Evolutionary conservation across 352 stramenopile genomes (phyloP), one percentile per base, ranked within the genome.

Genomic region (Pythium volutum): DNA sequence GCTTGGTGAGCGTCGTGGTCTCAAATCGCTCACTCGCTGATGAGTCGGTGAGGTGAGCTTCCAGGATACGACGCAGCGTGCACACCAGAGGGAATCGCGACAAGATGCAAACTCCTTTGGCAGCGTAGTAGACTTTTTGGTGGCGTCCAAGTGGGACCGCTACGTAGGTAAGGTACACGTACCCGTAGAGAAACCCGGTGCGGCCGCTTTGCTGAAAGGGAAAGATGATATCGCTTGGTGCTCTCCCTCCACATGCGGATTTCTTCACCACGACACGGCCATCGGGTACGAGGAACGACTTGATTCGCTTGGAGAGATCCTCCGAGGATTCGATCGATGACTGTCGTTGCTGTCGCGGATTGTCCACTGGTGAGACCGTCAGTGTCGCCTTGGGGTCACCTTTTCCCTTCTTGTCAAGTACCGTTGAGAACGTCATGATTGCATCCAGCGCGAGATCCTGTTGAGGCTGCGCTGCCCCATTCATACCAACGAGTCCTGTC

Each of bases 121-220:
- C 78, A 15, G 79, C 75, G 49, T 76, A 88, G 50, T 55, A 61
- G 14, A 74, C 67, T 31, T 86, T 67, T n/a, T 59, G 55, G 26
- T 71, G 71, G 11, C 64, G 66, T 9, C 76, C 77, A 46, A 88
- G 64, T 41, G 56, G 65, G 6, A 89, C 69, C 5, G 53, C 38
- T 55, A 88, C 77, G 65, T 93, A 93, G 11, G 79, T 93, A 38
- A 93, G 69, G 51, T 84, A 93, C 14, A 93, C 81, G 0, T 75
- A 90, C 0, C 81, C 83, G 58, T 89, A 91, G 31, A 93, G 49
- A 42, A 90, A 91, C 1, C 79, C 83, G 50, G 87, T 74, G 18
- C 75, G 77, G 8, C 81, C 81, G 50, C 79, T 91, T 50, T 93
- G 83, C 70, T 93, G 83, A 50, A 90, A 93, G 26, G 76, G 74